Base-by-base conservation (phyloP, 2,329 filamentous ascomycete genomes). In the Incumbomyces delicatus region DNA sequence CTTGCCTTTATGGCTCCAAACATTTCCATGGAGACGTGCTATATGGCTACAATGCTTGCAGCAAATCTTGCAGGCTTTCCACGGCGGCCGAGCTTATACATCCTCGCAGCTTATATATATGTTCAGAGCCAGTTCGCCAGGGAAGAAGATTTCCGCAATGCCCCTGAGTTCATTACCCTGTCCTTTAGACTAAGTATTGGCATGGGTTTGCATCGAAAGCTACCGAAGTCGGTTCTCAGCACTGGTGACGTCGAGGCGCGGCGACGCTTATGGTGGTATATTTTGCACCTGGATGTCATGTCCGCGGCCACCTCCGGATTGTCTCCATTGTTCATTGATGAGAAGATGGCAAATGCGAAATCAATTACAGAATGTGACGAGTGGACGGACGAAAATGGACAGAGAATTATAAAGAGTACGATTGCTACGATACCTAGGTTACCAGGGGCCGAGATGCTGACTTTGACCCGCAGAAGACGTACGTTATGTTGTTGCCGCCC, bases 201-300 rank as follows among this genome's bases (percentile, higher is more conserved):
- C 2, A 55, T 55, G 53, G 53, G 53, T n/a, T 29, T 55, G 6
- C 53, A 55, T 39, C 35, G 53, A 16, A 40, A 55, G 4, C 14
- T 55, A 1, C 44, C 46, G 11, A 43, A 52, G 13, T 36, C 44
- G 11, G 49, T 41, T 4, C 48, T 53, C 14, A 41, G 45, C 11
- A 29, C 40, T 22, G 49, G 49, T 17, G 53, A 55, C 42, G 10
- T 44, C 30, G 53, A 55, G 39, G 53, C 51, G 3, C 36, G 53
- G 22, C 51, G 51, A n/a, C 30, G 53, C 8, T 47, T 55, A 18
- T 55, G 53, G 53, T 53, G 49, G 49, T 55, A 55, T 31, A 55
- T 55, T 31, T 41, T 51, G 2, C 53, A 55, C 37, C 38, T 55
- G 12, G 53, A 55, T 41, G 51, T 55, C 39, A 55, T 55, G 53